Conservation (phyloP, 1,139 yeast species). For the Blastobotrys aristatus region DNA sequence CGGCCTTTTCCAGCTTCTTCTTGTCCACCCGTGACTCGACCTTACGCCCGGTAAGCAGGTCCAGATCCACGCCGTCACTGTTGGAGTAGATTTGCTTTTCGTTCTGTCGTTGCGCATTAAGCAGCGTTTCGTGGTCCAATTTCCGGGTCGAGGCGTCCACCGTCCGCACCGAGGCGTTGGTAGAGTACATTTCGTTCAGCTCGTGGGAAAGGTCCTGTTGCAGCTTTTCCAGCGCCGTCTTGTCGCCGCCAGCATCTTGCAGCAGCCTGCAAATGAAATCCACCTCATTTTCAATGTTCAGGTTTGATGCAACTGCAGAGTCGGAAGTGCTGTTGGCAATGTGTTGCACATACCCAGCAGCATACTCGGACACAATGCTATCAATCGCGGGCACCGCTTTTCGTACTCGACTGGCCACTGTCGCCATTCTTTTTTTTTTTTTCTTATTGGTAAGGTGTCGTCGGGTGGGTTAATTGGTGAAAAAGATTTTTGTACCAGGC, state of each 20-base stretch:
- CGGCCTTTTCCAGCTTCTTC: conserved; percentile 95
- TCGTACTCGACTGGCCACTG: conserved; percentile 48
- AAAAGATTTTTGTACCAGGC: too few species aligned
- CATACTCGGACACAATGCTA: conserved; percentile 86
- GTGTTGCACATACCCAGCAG: conserved; percentile 83
- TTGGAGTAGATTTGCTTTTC: conserved; percentile 26
- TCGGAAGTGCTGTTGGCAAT: conserved; percentile 70
- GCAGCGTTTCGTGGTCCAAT: conserved; percentile 37
- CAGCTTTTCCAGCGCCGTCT: conserved; percentile 47
- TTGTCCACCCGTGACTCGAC: conserved; percentile 93
- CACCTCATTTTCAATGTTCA: conserved; percentile 63
- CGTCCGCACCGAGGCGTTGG: conserved; percentile 52
- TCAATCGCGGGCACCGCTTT: conserved; percentile 86
- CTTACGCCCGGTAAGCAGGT: conserved; percentile 77
- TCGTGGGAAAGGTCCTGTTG: conserved; percentile 43
- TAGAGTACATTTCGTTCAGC: conserved; percentile 53
- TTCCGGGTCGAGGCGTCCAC: conserved; percentile 84
- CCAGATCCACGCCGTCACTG: conserved; percentile 75
- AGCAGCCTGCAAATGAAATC: conserved; percentile 58
- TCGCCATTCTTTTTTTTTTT: conserved; percentile 5
- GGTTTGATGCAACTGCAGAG: conserved; percentile 62
- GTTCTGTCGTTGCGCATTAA: conserved; percentile 31
- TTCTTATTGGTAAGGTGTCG: too few species aligned
- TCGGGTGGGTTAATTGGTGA: too few species aligned
- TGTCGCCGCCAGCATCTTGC: conserved; percentile 75